Conservation (phyloP, 163 green algal species). For the Chlorella variabilis region DNA sequence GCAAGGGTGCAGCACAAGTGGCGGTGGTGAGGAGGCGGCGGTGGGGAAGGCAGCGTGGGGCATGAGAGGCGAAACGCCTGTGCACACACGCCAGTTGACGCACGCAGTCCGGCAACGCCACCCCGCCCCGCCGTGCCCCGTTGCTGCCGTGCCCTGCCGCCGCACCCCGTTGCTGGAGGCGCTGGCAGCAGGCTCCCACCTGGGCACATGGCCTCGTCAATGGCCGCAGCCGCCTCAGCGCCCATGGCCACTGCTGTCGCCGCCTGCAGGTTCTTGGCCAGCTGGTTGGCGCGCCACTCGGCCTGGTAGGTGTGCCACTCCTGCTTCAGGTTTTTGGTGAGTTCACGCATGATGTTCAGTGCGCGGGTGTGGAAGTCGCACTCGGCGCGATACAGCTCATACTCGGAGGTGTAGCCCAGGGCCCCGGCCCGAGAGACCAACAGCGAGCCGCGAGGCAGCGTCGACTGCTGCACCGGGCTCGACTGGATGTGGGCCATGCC, state of each 20-base stretch:
- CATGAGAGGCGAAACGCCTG: too few species aligned
- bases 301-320: constrained; percentile 33
- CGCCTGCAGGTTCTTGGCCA: constrained; percentile 16
- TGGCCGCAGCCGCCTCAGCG: neutral
- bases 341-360: constrained; percentile 20
- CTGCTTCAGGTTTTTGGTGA: constrained; percentile 10
- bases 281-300: constrained; percentile 19
- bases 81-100: too few species aligned
- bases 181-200: constrained; percentile 9
- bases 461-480: neutral
- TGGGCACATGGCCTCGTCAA: constrained; percentile 14
- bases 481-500: too few species aligned
- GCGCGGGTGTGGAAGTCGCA: constrained; percentile 24
- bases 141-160: too few species aligned
- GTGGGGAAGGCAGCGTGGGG: too few species aligned
- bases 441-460: neutral
- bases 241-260: neutral
- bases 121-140: too few species aligned
- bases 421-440: neutral
- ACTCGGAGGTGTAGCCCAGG: neutral
- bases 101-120: too few species aligned
- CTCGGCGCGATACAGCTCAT: constrained; percentile 20
- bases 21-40: neutral
- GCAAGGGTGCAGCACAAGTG: neutral
- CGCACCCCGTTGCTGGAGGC: too few species aligned